These are phyloP conservation scores for Fragaria iinumae DNA, from an alignment of 306 rosid species.

Conservation along the genomic window DNA sequence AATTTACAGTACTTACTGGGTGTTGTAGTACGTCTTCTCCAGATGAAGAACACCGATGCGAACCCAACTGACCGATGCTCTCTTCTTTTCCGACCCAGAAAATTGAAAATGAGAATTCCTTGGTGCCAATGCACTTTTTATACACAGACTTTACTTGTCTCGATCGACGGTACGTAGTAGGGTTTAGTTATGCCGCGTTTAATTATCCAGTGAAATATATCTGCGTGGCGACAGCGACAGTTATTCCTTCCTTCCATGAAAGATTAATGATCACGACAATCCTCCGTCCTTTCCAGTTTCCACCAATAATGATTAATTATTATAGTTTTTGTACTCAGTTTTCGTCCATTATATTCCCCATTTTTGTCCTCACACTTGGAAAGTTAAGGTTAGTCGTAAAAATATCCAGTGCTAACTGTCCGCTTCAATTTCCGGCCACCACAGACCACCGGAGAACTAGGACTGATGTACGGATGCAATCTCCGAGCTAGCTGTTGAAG, in stretches of 20 bases:
- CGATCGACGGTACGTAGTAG: neutral
- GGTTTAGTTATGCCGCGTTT: neutral
- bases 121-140: too few species aligned
- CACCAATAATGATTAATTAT: too few species aligned
- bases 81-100: neutral
- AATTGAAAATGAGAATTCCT: neutral
- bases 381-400: neutral
- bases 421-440: neutral
- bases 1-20: neutral
- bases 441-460: too few species aligned
- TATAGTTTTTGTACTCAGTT: too few species aligned
- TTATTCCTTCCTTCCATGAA: neutral
- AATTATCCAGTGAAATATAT: too few species aligned
- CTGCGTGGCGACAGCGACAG: neutral
- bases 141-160: neutral
- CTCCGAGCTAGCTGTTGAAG: neutral
- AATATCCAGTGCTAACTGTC: neutral
- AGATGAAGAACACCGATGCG: neutral
- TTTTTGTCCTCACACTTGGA: too few species aligned
- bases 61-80: neutral
- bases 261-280: too few species aligned
- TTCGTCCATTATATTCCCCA: too few species aligned
- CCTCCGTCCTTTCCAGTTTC: too few species aligned
- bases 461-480: neutral
- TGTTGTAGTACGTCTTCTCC: neutral